Evolutionary conservation across 257 asterid species (phyloP).

Genomic region (Petunia secreta): DNA sequence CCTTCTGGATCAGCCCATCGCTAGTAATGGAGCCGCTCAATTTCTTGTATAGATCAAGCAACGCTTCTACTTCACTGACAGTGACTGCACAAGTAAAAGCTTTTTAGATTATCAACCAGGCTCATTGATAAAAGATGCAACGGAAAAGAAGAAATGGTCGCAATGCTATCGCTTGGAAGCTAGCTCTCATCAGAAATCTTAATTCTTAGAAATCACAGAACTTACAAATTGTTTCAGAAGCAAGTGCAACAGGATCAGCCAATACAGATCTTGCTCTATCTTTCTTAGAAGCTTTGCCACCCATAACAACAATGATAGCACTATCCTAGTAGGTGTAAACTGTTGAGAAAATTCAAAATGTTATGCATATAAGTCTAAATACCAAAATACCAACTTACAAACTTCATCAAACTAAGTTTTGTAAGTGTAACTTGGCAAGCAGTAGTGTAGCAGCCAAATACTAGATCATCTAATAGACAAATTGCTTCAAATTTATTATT

Average conservation of each 20-base stretch:
- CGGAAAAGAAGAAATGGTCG: neutral
- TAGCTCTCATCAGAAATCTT: neutral
- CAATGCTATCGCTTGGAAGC: neutral
- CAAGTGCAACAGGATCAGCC: constrained; percentile 29
- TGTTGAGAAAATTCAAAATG: neutral
- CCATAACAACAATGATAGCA: constrained; percentile 20
- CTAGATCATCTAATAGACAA: neutral
- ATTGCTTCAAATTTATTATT: neutral
- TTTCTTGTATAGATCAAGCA: constrained; percentile 31
- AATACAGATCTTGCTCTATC: constrained; percentile 5
- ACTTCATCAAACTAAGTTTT: too few species aligned
- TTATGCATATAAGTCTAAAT: neutral
- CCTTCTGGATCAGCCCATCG: constrained; percentile 35
- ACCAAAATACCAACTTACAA: too few species aligned
- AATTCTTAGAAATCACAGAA: neutral
- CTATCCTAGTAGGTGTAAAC: neutral
- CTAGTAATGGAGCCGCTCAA: constrained; percentile 27
- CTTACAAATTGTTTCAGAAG: constrained; percentile 38
- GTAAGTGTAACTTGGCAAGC: neutral
- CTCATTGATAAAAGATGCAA: neutral
- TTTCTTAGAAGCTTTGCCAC: constrained; percentile 26
- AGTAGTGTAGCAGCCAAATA: neutral
- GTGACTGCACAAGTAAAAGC: constrained; percentile 22
- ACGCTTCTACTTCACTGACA: constrained; percentile 30
- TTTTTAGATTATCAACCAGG: neutral